Conservation (phyloP, 371 early-diverging fungal genomes). For the Choanephora cucurbitarum region DNA sequence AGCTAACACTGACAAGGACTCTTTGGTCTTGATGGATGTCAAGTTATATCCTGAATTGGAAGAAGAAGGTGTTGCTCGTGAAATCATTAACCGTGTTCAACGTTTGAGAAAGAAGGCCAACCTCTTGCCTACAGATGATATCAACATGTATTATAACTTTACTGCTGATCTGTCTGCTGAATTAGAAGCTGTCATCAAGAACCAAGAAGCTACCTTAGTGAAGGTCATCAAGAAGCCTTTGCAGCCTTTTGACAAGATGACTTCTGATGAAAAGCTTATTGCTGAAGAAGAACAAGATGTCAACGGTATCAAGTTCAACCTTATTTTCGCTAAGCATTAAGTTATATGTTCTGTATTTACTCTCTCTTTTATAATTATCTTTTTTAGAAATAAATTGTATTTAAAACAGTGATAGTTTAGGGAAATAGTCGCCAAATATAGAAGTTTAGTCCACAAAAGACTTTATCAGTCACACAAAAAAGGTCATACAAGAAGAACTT, state of each 20-base stretch:
- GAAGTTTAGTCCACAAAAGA: too few relatives aligned
- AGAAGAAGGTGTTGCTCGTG: conserved; percentile 95
- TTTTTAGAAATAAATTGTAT: not conserved
- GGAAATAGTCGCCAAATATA: not conserved
- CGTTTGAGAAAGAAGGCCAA: conserved; percentile 93
- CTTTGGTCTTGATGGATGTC: conserved; percentile 90
- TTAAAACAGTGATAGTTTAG: too few relatives aligned
- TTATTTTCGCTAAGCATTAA: conserved; percentile 33
- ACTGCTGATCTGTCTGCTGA: conserved; percentile 67
- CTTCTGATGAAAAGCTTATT: conserved; percentile 50
- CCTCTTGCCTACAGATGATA: conserved; percentile 86
- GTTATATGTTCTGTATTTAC: too few relatives aligned
- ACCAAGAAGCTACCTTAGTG: conserved; percentile 72
- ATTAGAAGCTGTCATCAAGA: conserved; percentile 68
- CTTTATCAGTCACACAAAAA: too few relatives aligned
- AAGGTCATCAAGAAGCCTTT: conserved; percentile 76
- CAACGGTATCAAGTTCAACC: conserved; percentile 41
- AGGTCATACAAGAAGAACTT: too few relatives aligned
- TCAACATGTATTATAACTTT: conserved; percentile 80
- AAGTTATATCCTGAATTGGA: conserved; percentile 81
- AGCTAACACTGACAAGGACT: conserved; percentile 81
- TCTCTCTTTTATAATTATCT: too few relatives aligned
- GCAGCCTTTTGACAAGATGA: conserved; percentile 34
- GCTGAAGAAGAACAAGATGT: conserved; percentile 81
- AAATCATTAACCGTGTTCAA: conserved; percentile 98